Evolutionary conservation across 2,329 filamentous ascomycete genomes (phyloP).

Genomic region (Paracamarosporium sp.): DNA sequence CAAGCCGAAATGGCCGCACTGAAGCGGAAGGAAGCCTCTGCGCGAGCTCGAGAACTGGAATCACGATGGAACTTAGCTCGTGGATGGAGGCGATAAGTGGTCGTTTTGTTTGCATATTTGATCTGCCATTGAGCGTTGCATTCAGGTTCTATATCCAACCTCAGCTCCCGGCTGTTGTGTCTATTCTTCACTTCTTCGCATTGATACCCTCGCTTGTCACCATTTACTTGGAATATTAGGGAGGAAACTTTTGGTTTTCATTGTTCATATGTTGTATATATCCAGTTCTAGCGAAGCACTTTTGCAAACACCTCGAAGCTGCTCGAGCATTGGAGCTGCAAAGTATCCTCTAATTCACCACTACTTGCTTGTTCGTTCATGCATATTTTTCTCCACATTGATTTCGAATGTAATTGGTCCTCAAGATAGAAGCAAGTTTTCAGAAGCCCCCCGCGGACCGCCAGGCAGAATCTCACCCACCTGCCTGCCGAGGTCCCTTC

Average conservation of each 20-base stretch:
- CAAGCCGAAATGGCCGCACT: constrained; percentile 53
- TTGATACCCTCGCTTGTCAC: constrained; percentile 23
- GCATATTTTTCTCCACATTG: not conserved
- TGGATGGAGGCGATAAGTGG: constrained; percentile 20
- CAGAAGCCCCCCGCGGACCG: not conserved
- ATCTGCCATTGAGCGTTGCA: constrained; percentile 6
- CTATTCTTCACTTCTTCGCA: constrained; percentile 13
- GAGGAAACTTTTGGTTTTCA: not conserved
- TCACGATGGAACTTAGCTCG: constrained; percentile 48
- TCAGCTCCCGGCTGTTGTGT: not conserved
- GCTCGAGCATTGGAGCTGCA: not conserved
- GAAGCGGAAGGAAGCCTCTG: constrained; percentile 49
- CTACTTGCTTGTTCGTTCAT: no score
- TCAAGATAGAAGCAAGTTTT: not conserved
- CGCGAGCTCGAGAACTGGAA: constrained; percentile 54
- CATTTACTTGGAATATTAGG: constrained; percentile 6
- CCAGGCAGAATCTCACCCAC: not conserved
- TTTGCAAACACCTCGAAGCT: not conserved
- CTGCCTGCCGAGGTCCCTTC: not conserved
- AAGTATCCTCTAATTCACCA: not conserved
- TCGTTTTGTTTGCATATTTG: not conserved
- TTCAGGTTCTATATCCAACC: not conserved
- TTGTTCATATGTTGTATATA: not conserved
- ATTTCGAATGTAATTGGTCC: not conserved
- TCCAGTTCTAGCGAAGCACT: not conserved